phyloP scores from a whole-genome alignment of 495 filamentous ascomycete species.

The Xylaria curta region DNA sequence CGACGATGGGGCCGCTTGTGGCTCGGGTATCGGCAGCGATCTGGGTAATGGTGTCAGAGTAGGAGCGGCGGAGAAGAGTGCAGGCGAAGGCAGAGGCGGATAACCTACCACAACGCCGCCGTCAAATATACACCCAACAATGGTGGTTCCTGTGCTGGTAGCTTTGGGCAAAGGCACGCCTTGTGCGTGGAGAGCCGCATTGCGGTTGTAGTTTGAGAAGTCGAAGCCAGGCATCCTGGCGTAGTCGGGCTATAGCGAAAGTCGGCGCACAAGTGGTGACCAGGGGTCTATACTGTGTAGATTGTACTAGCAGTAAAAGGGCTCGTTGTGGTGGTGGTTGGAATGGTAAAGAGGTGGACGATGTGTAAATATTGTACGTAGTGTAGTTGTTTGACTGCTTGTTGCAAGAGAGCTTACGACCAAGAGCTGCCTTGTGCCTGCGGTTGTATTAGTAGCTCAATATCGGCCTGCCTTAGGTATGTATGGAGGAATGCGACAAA shows the following conservation, averaged over 20 bases:
- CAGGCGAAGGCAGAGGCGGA: not conserved
- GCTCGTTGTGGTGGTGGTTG: conserved; percentile 15
- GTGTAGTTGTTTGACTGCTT: conserved; percentile 25
- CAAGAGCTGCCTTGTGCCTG: conserved; percentile 35
- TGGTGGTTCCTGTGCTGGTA: conserved; percentile 98
- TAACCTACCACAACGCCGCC: conserved; percentile 87
- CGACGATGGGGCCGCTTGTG: conserved; percentile 96
- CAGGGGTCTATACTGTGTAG: not conserved
- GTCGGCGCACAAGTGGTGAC: not conserved
- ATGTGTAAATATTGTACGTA: not conserved
- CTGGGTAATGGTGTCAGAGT: conserved; percentile 43
- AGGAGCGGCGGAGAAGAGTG: conserved; percentile 5
- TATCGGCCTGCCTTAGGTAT: too few relatives aligned
- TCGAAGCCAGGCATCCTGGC: conserved; percentile 94
- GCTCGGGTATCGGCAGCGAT: conserved; percentile 98
- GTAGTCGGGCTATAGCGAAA: not conserved
- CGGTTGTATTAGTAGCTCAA: not conserved
- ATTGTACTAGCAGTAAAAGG: not conserved
- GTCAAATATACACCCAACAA: conserved; percentile 97
- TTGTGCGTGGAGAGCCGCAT: conserved; percentile 89
- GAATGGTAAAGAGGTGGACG: conserved; percentile 14
- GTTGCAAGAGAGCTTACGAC: conserved; percentile 37
- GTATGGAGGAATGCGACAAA: too few relatives aligned
- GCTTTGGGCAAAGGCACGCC: conserved; percentile 95
- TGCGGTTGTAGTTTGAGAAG: conserved; percentile 99